Percentiles rank a stretch among this genome's conserved stretches.
Evolutionary conservation across 2,329 filamentous ascomycete genomes (phyloP).

Genomic region (Zymoseptoria tritici): DNA sequence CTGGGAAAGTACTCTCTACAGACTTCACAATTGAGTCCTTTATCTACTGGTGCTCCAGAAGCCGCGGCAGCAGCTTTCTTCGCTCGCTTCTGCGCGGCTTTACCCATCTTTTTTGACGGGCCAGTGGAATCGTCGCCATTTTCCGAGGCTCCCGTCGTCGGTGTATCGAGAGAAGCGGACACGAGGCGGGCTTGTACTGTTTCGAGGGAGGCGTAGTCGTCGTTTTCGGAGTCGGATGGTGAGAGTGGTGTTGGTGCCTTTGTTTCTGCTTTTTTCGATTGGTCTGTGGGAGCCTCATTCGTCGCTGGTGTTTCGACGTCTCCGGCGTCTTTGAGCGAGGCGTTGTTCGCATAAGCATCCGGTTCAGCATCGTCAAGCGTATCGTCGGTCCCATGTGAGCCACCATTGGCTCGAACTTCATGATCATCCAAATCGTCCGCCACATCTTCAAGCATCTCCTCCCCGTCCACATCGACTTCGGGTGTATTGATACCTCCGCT

Average conservation of each 20-base stretch:
- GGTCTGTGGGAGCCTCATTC: neutral
- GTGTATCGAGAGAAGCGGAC: slow-evolving; percentile 8
- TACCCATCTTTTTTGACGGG: slow-evolving; percentile 35
- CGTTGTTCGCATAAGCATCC: slow-evolving; percentile 4
- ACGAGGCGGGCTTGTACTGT: slow-evolving; percentile 36
- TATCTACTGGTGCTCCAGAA: slow-evolving; percentile 23
- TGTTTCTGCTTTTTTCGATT: neutral
- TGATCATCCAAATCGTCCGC: slow-evolving; percentile 19
- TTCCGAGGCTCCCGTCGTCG: slow-evolving; percentile 5
- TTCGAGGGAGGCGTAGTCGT: slow-evolving; percentile 39
- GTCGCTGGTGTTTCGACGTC: neutral
- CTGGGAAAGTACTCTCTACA: slow-evolving; percentile 74
- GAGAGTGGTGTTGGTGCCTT: neutral
- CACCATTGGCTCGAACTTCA: slow-evolving; percentile 5
- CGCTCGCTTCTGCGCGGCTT: slow-evolving; percentile 42
- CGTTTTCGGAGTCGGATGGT: slow-evolving; percentile 23
- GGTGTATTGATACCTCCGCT: slow-evolving; percentile 27
- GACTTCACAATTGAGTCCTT: slow-evolving; percentile 62
- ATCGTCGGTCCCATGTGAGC: neutral
- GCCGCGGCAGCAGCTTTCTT: slow-evolving; percentile 42
- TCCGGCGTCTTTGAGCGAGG: neutral
- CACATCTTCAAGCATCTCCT: slow-evolving; percentile 18
- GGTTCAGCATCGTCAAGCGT: neutral
- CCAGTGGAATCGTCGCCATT: slow-evolving; percentile 16
- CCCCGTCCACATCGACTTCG: slow-evolving; percentile 26